Conservation (phyloP, 345 rosid species). For the Iberis pinnata region DNA sequence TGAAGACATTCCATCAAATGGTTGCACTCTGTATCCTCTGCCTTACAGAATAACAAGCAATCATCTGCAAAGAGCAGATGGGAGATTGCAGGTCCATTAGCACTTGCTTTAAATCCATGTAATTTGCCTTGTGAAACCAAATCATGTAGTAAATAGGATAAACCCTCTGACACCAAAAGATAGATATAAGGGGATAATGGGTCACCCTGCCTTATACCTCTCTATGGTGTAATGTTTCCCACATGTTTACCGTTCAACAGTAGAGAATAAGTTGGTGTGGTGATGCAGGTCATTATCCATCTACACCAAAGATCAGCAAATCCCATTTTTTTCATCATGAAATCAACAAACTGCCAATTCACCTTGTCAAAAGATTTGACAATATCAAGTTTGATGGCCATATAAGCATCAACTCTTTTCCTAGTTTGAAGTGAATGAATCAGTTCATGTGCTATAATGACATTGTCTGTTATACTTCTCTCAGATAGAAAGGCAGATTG, state of each 20-base stretch:
- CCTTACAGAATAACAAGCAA: too few species aligned
- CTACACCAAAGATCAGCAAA: background rate
- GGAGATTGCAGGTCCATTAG: too few species aligned
- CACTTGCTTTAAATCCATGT: too few species aligned
- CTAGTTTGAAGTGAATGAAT: too few species aligned
- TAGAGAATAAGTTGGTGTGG: background rate
- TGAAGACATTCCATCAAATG: too few species aligned
- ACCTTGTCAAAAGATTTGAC: background rate
- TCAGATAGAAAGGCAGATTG: background rate
- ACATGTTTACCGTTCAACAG: background rate
- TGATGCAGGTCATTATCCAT: background rate
- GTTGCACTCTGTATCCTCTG: too few species aligned
- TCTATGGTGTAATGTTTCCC: background rate
- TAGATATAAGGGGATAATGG: background rate
- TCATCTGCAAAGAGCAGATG: too few species aligned
- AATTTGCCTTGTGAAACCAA: too few species aligned
- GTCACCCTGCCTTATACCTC: background rate
- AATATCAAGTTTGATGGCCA: background rate
- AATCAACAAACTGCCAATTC: background rate
- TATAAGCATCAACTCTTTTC: too few species aligned
- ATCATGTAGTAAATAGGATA: background rate
- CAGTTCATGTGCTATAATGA: background rate
- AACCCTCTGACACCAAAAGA: background rate
- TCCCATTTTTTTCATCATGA: background rate
- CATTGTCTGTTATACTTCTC: background rate